phyloP scores from a whole-genome alignment of 805 yeast species.

The Lipomyces yamanashiensis region DNA sequence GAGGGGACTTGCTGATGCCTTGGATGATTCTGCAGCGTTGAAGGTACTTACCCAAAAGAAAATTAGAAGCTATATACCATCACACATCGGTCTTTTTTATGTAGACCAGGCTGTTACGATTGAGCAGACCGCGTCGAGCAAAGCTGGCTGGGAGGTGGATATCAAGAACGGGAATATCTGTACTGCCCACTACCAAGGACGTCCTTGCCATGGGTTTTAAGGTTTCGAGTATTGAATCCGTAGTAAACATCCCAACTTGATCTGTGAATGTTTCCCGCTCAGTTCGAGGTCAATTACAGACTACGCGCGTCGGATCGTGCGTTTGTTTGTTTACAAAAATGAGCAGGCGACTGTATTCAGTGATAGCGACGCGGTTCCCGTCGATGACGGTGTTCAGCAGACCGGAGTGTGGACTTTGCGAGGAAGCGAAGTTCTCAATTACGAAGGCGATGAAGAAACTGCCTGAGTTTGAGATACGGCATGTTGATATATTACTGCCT shows the following conservation, averaged over 20 bases:
- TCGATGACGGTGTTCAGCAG: constrained; percentile 43
- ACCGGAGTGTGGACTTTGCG: constrained; percentile 47
- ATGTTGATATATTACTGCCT: constrained; percentile 45
- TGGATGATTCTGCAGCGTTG: not conserved
- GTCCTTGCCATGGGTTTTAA: too few species aligned
- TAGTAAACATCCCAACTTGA: too few species aligned
- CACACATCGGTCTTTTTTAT: not conserved
- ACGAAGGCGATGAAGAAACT: constrained; percentile 35
- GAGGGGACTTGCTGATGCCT: not conserved
- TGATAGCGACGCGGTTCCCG: constrained; percentile 6
- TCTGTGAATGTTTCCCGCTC: too few species aligned
- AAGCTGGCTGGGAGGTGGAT: too few species aligned
- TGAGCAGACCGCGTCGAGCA: too few species aligned
- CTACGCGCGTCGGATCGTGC: not conserved
- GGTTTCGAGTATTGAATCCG: too few species aligned
- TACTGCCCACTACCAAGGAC: too few species aligned
- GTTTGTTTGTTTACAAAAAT: not conserved
- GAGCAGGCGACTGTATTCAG: not conserved
- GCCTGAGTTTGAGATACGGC: constrained; percentile 20
- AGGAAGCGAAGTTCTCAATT: constrained; percentile 41
- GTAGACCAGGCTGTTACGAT: not conserved
- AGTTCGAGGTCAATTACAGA: not conserved
- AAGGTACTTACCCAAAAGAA: not conserved
- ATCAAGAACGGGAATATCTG: too few species aligned
- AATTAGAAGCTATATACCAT: not conserved